Base-by-base conservation (phyloP, 2,329 filamentous ascomycete species). In the Epichloe uncinata region DNA sequence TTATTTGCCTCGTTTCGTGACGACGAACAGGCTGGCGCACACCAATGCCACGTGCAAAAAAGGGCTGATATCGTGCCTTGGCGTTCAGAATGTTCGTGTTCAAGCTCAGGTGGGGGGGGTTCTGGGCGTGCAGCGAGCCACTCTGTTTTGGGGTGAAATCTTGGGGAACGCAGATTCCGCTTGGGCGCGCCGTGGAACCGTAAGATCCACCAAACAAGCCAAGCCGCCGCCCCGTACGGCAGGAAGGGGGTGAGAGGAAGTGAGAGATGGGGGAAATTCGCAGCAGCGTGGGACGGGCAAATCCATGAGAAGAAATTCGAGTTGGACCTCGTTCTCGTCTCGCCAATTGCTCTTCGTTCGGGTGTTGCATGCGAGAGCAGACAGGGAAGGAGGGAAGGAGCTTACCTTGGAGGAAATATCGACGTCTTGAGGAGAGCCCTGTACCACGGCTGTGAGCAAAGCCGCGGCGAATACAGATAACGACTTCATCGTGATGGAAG, bases 401-500 rank as follows among this genome's bases (percentile, higher is more conserved):
- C 51, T 49, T 45, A 55, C 52, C 22, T 47, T 22, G 34, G 36
- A 12, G n/a, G 51, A 16, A 20, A 5, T 15, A 22, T 13, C 22
- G 5, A 20, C 9, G 8, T 41, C 13, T 3, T 3, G 12, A 12
- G 20, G 6, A 36, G 54, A 49, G 38, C 60, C 62, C 26, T 64
- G 59, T 42, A 55, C 56, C 52, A 61, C 56, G 34, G 58, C 61
- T 18, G 60, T 60, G 53, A 68, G 54, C 22, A 64, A 52, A 33
- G 64, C 55, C 42, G 62, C 60, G 46, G 60, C 61, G 34, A 64
- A 54, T 38, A 67, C 46, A 37, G 60, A 58, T 38, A 58, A 51
- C 43, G 60, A 57, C 63, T 65, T 68, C 66, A 69, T 69, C 53
- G 36, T 59, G 54, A 26, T 2, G 44, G 26, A 46, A 20, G 44